A percentile compares a stretch with the other conserved stretches of the same genome.
Conservation (phyloP, 176 grass and related monocot genomes). For the Rhynchospora pubera region DNA sequence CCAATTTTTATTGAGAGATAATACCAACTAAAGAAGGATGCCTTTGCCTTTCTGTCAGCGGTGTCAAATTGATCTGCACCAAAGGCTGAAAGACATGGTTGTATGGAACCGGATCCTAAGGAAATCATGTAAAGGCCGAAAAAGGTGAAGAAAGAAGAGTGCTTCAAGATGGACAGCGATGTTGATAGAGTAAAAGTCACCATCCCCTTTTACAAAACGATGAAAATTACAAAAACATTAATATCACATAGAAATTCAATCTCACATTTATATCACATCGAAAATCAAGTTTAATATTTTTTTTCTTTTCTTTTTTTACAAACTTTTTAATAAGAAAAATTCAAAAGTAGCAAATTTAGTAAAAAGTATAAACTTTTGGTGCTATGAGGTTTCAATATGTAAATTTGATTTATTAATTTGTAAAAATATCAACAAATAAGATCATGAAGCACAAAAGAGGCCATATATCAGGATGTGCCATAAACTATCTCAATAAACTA, state of each 20-base stretch:
- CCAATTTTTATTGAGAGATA: too few relatives aligned
- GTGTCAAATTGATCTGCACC: conserved; percentile 64
- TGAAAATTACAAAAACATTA: conserved; percentile 13
- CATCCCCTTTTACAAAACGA: conserved; percentile 42
- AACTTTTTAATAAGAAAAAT: too few relatives aligned
- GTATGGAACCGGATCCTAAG: conserved; percentile 54
- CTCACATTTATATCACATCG: too few relatives aligned
- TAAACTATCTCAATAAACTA: not conserved
- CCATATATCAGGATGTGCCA: too few relatives aligned
- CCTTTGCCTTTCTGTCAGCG: not conserved
- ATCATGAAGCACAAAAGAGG: too few relatives aligned
- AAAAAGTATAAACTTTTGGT: too few relatives aligned
- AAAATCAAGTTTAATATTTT: too few relatives aligned
- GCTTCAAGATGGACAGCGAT: conserved; percentile 24
- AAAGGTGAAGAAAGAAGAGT: conserved; percentile 37
- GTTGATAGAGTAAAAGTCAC: conserved; percentile 53
- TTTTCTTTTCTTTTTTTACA: too few relatives aligned
- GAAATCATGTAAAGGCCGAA: conserved; percentile 63
- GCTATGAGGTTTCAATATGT: too few relatives aligned
- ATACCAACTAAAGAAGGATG: not conserved
- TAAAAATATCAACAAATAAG: too few relatives aligned
- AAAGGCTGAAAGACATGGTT: conserved; percentile 67
- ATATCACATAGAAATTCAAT: not conserved
- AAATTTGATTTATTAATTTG: too few relatives aligned
- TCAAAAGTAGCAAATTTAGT: too few relatives aligned